Base-by-base conservation (phyloP, 345 rosid species). In the Dimocarpus longan region DNA sequence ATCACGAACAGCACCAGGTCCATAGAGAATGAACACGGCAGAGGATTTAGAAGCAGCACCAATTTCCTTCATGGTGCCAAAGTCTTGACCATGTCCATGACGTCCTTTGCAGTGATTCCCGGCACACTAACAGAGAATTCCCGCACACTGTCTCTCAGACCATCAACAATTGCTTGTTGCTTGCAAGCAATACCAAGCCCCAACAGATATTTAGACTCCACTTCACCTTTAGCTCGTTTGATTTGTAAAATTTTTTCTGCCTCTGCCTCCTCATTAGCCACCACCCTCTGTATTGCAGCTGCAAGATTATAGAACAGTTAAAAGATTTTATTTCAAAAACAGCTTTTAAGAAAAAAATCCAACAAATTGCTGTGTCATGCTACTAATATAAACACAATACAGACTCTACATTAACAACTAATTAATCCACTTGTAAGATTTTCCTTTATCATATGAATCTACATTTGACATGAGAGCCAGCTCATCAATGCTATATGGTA, bases 11-110 rank as follows among this genome's bases (percentile, higher is more conserved):
- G 87, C 84, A 46, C 87, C 87, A 66, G 87, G 87, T 26, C 28
- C 28, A 0, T 26, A 1, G 28, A 1, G 28, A 26, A 26, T 26
- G 28, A 26, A 26, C 28, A 26, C 28, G 1, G 28, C 28, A 26
- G 28, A 26, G 28, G 28, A 26, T 26, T 26, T 26, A 26, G 28
- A 26, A 26, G 28, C 28, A 26, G 28, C 28, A 26, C 28, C 28
- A 26, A 84, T 80, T 65, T 84, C 86, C 65, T 80, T 80, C 84
- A 84, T 78, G 65, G 84, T 84, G 80, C 78, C 86, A 39, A 84
- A 84, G 74, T 84, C 78, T 65, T 84, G 60, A 80, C 84, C 86
- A 81, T 84, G 82, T 84, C 84, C 86, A 84, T 78, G 18, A 84
- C 86, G 81, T 84, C 86, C 82, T 84, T 80, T 59, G 86, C 79